These are phyloP conservation scores for Nakaseomyces kungkrabaensis DNA, from an alignment of 1,139 yeast genomes.

Conservation along the genomic window DNA sequence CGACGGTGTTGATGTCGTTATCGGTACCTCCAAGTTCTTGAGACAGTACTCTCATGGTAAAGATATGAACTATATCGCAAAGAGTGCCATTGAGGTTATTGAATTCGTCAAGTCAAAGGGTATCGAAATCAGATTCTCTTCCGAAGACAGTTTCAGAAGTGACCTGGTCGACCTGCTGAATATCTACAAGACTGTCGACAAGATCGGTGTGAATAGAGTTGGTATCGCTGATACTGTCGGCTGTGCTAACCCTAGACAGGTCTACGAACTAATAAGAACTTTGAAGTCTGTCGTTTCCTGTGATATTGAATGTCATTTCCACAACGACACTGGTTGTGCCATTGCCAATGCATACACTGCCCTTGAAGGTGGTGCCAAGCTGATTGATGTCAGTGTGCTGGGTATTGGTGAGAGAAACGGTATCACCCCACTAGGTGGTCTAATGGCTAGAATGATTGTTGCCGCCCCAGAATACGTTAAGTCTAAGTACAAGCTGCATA, in stretches of 20 bases:
- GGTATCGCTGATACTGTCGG: constrained; percentile 99
- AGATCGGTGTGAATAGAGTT: constrained; percentile 96
- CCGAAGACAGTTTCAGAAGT: constrained; percentile 96
- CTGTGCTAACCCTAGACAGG: constrained; percentile 98
- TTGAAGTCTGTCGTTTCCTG: constrained; percentile 89
- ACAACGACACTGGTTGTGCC: constrained; percentile 98
- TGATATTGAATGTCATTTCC: constrained; percentile 98
- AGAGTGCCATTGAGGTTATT: constrained; percentile 91
- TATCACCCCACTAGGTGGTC: constrained; percentile 93
- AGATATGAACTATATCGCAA: constrained; percentile 97
- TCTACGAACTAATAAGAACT: constrained; percentile 89
- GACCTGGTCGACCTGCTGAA: constrained; percentile 91
- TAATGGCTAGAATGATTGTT: constrained; percentile 98
- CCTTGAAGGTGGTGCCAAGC: constrained; percentile 92
- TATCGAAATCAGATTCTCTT: constrained; percentile 91
- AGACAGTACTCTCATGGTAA: constrained; percentile 96
- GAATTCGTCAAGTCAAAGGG: constrained; percentile 97
- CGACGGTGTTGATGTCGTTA: constrained; percentile 97
- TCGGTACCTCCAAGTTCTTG: constrained; percentile 92
- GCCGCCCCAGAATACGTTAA: constrained; percentile 95
- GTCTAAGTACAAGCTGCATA: constrained; percentile 90
- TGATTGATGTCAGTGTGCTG: constrained; percentile 89
- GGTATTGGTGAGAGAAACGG: constrained; percentile 99
- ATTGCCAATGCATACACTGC: constrained; percentile 98
- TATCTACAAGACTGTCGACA: constrained; percentile 93